Evolutionary conservation across 176 grass and related monocot genomes (phyloP).

Genomic region (Melocanna baccifera): DNA sequence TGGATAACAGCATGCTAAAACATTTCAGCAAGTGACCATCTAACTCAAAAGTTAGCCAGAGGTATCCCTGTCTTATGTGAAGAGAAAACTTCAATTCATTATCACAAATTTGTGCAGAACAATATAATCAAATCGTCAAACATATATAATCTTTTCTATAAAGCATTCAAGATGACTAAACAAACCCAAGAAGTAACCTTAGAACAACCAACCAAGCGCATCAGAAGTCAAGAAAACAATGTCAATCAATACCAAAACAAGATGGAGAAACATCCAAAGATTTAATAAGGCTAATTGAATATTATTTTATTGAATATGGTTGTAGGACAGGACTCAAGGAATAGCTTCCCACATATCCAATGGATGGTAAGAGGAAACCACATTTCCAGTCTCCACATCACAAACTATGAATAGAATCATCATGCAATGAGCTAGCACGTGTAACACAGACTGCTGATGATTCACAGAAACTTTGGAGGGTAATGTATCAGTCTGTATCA

Average conservation of each 20-base stretch:
- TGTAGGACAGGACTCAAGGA: neutral
- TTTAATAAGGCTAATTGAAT: neutral
- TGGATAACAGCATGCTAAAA: neutral
- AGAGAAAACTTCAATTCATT: neutral
- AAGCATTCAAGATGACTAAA: neutral
- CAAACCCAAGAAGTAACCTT: neutral
- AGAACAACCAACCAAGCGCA: neutral
- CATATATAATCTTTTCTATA: neutral
- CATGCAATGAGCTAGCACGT: neutral
- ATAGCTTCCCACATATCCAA: neutral
- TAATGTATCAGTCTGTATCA: neutral
- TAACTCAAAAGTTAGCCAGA: neutral
- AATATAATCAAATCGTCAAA: neutral
- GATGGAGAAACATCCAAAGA: constrained; percentile 15
- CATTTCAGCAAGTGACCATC: neutral
- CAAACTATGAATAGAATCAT: neutral
- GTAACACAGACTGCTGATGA: neutral
- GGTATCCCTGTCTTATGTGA: neutral
- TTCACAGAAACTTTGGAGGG: neutral
- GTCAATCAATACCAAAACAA: neutral
- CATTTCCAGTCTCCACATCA: neutral
- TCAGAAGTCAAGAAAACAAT: neutral
- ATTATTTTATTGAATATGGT: neutral
- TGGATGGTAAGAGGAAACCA: neutral
- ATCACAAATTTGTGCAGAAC: neutral